Conservation (phyloP, 768 basidiomycete species). For the Leccinum sublutescens region DNA sequence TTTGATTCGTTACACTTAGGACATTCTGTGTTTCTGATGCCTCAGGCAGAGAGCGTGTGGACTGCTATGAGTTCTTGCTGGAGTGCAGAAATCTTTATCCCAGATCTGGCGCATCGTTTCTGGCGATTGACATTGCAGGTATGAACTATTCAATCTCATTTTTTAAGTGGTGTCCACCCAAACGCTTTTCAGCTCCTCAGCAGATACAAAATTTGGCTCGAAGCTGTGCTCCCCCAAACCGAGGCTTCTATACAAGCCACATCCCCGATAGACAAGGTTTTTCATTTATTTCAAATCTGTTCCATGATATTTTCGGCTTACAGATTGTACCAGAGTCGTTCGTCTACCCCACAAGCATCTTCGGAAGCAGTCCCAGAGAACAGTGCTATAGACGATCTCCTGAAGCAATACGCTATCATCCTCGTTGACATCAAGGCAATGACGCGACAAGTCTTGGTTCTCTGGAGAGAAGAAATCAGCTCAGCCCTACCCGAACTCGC, state of each 20-base stretch:
- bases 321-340: conserved; percentile 36
- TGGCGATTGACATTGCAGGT: conserved; percentile 94
- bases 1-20: conserved; percentile 14
- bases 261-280: conserved; percentile 37
- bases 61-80: conserved; percentile 77
- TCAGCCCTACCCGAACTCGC: conserved; percentile 53
- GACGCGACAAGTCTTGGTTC: conserved; percentile 45
- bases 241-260: conserved; percentile 39
- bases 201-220: conserved; percentile 80
- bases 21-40: conserved; percentile 45
- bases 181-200: conserved; percentile 61
- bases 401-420: conserved; percentile 64
- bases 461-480: conserved; percentile 72
- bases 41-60: conserved; percentile 70
- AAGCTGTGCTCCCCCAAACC: conserved; percentile 45
- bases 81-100: conserved; percentile 83
- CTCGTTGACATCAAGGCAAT: conserved; percentile 67
- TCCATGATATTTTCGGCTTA: conserved; percentile 1
- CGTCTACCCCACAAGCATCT: conserved; percentile 50
- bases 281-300: background rate
- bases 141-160: conserved; percentile 5
- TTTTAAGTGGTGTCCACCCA: conserved; percentile 1
- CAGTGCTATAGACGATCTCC: conserved; percentile 58
- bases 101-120: conserved; percentile 78
- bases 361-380: conserved; percentile 54